Evolutionary conservation across 2,329 filamentous ascomycete species (phyloP).

Genomic region (Trichophyton schoenleinii): DNA sequence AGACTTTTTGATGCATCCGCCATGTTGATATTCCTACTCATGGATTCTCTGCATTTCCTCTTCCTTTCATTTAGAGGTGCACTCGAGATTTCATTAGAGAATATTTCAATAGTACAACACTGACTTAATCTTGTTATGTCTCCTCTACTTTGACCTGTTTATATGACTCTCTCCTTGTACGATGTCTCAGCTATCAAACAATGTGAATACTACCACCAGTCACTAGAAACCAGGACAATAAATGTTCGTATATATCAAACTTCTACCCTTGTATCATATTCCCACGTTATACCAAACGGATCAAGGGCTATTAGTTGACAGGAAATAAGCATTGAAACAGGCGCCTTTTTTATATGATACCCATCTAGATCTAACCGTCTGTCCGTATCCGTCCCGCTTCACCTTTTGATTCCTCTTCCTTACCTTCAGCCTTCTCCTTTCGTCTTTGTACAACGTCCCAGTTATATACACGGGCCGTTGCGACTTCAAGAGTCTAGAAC

Average conservation of each 20-base stretch:
- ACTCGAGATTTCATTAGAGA: not conserved
- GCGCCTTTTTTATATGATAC: not conserved
- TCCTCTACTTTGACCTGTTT: not conserved
- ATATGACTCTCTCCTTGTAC: too few relatives aligned
- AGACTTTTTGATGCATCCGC: not conserved
- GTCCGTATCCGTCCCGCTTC: not conserved
- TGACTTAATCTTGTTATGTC: not conserved
- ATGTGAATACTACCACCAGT: too few relatives aligned
- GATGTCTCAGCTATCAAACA: too few relatives aligned
- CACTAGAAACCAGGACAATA: too few relatives aligned
- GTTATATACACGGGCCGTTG: conserved; percentile 94
- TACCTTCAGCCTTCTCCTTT: conserved; percentile 60
- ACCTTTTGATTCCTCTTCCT: conserved; percentile 33
- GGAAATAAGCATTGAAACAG: not conserved
- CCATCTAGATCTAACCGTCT: not conserved
- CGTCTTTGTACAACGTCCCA: conserved; percentile 95
- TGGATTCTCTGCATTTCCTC: not conserved
- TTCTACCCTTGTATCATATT: too few relatives aligned
- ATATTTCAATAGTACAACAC: not conserved
- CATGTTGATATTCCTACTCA: not conserved
- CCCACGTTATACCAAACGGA: not conserved
- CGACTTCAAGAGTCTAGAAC: conserved; percentile 79
- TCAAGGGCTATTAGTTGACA: not conserved
- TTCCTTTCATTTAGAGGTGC: not conserved
- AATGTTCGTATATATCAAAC: too few relatives aligned